A percentile compares a stretch with the other conserved stretches of the same genome.
Conservation (phyloP, 148 eudicot species). For the Vaccinium vitisidaea region DNA sequence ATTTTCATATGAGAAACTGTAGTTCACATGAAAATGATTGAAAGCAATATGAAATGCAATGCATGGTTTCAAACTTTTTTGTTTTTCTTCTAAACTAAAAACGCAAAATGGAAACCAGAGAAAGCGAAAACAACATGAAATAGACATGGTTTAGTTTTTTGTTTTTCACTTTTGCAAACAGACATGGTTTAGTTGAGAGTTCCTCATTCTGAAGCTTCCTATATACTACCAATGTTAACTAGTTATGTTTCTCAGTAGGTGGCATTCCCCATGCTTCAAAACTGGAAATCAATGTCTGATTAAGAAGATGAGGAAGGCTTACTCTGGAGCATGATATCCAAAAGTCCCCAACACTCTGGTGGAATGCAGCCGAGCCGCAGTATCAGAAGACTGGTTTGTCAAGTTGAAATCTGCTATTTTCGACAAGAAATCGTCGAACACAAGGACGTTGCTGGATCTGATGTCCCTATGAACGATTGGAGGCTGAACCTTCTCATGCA, state of each 20-base stretch:
- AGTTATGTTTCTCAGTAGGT: neutral
- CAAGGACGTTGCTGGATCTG: conserved; percentile 60
- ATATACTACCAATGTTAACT: neutral
- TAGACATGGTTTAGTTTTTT: neutral
- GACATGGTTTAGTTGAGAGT: neutral
- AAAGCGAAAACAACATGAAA: neutral
- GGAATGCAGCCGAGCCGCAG: conserved; percentile 69
- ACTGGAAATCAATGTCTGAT: neutral
- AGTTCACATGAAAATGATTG: neutral
- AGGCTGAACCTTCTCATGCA: conserved; percentile 66
- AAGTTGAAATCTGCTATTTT: conserved; percentile 66
- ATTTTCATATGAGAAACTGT: neutral
- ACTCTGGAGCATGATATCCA: conserved; percentile 81
- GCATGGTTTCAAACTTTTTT: neutral
- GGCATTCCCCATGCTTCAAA: neutral
- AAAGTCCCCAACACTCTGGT: conserved; percentile 70
- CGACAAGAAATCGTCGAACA: conserved; percentile 52
- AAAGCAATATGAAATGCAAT: neutral
- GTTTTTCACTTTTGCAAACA: neutral
- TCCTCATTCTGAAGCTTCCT: neutral
- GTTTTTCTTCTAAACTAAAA: neutral
- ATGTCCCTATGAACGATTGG: conserved; percentile 63
- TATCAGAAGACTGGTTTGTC: conserved; percentile 59
- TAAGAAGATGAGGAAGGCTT: conserved; percentile 12
- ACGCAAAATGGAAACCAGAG: neutral